Evolutionary conservation across 163 green algal species (phyloP), one percentile per base, ranked within the genome.

Genomic region (Trebouxiophyceae sp.): DNA sequence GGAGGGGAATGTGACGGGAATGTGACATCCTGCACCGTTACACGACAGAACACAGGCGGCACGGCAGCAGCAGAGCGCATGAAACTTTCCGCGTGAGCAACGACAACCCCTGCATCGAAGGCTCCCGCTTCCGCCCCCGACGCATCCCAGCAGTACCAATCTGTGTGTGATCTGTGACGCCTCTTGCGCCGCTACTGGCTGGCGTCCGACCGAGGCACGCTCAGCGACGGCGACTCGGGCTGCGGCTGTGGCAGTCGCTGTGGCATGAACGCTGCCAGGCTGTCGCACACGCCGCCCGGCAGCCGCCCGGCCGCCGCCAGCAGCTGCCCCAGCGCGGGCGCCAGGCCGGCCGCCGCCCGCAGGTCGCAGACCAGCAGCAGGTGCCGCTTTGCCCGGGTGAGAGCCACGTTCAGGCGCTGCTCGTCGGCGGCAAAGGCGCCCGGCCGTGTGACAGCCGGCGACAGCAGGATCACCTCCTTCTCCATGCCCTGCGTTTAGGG

Each of bases 391-490:
- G 77, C 89, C 3, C 89, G 71, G 0, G 84, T 94, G 0, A 95
- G 73, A 19, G 89, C 89, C 22, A 95, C 89, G 54, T 93, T 93
- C 31, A 95, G 73, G 22, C 89, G 79, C n/a, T 76, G 69, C 1
- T 72, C 50, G 61, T 92, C 84, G 30, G 74, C 65, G 6, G 70
- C 76, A 65, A 91, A 91, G 24, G 33, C 33, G 3, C 68, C 63
- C 2, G 67, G 26, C 0, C 73, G 72, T 0, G 72, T 84, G 7
- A 86, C 68, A 20, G 77, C 77, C n/a, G 84, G 90, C 22, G 83
- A 82, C 26, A 94, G 65, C 16, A 95, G 65, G 60, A 95, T 86
- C 28, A 93, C 69, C 23, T 92, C 82, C 62, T 87, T 87, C 66
- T 95, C 89, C 22, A 82, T 79, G 5, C 89, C 89, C 77, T 93